phyloP scores from a whole-genome alignment of 2,329 filamentous ascomycete species.

The Simplicillium aogashimaense region DNA sequence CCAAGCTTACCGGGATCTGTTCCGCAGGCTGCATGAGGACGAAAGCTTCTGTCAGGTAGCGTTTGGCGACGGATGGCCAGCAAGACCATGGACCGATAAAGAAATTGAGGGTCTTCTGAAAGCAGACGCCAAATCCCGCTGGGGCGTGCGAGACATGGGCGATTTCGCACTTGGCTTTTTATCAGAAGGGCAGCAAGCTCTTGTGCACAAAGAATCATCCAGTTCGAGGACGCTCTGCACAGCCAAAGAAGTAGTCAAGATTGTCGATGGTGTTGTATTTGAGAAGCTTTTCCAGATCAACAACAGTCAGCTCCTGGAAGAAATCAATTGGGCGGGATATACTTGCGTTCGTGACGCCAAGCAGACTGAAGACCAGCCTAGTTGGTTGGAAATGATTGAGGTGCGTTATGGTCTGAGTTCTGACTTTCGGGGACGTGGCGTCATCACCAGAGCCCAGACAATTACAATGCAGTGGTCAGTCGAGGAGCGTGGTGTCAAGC shows the following conservation, averaged over 20 bases:
- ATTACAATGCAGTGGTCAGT: conserved; percentile 10
- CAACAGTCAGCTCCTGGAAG: background rate
- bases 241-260: background rate
- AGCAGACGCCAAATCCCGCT: conserved; percentile 6
- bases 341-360: conserved; percentile 8
- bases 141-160: conserved; percentile 9
- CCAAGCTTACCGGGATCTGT: conserved; percentile 6
- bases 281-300: background rate
- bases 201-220: background rate
- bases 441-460: conserved; percentile 8
- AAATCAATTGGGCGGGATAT: conserved; percentile 10
- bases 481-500: conserved; percentile 6
- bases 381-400: conserved; percentile 11
- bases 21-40: conserved; percentile 7
- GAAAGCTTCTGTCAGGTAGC: conserved; percentile 8
- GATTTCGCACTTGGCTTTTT: conserved; percentile 11
- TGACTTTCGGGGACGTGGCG: conserved; percentile 7
- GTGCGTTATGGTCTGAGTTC: conserved; percentile 10
- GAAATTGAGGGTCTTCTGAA: conserved; percentile 3
- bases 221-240: background rate
- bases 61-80: conserved; percentile 6
- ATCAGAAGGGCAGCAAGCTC: background rate
- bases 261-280: conserved; percentile 3
- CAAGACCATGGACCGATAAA: conserved; percentile 7
- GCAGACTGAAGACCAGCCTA: conserved; percentile 1